Base-by-base conservation (phyloP, 768 basidiomycete genomes). In the Termitomyces sp. region DNA sequence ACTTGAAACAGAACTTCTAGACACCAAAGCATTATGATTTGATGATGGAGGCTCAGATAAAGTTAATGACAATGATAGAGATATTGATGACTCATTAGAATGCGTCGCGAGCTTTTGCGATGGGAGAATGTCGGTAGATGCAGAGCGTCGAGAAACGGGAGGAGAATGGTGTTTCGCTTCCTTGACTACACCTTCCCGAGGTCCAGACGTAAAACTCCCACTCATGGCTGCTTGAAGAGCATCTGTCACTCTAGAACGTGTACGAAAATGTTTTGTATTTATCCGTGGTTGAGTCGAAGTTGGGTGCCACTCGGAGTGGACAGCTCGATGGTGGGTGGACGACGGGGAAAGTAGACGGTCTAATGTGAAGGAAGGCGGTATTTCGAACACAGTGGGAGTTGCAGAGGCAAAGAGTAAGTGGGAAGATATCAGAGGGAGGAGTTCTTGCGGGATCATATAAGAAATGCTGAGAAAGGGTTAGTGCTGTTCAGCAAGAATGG, bases 371-470 rank as follows among this genome's bases (percentile, higher is more conserved):
- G 72, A 63, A 25, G 71, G 65, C 9, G 80, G 72, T 31, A 83
- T 60, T 41, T 79, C 74, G 52, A 83, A 79, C 7, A 83, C 53
- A 2, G 77, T 77, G 2, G 82, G 77, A 16, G 71, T 64, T 27
- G 66, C 38, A 10, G 68, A 60, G n/a, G 71, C 59, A 45, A 74
- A 65, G 5, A 71, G 56, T 14, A 78, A 65, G 61, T 80, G 77
- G 2, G 81, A 78, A 5, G 81, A 77, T 53, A 89, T 72, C 49
- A 83, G 65, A 19, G 82, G 71, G 2, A 87, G 64, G 11, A 84
- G 72, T 41, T 89, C 82, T 6, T 72, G 71, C 4, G 89, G 86
- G 62, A 91, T 75, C 29, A 91, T 73, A 50, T 74, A 71, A 0
- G 89, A 89, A 59, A 90, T 85, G 63, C 84, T 86, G 64, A 16